Evolutionary conservation across 352 stramenopile genomes (phyloP).

Genomic region (Phytophthora capsici): DNA sequence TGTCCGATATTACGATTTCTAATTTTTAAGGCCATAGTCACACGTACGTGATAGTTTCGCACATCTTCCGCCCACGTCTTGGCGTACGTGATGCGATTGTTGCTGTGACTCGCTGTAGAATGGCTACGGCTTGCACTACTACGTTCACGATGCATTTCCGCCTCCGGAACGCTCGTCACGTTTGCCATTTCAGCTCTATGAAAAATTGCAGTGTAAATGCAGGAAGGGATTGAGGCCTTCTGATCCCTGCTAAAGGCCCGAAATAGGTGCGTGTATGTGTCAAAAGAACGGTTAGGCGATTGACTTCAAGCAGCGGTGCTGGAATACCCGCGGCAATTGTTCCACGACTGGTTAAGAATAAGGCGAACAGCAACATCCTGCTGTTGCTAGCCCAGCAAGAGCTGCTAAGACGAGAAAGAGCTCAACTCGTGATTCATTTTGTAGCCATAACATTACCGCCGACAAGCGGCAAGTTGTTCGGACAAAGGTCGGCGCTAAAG

Average conservation of each 20-base stretch:
- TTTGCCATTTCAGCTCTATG: slow-evolving; percentile 17
- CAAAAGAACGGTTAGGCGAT: background rate
- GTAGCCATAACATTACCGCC: slow-evolving; percentile 13
- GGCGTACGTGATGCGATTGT: slow-evolving; percentile 37
- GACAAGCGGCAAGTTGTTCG: slow-evolving; percentile 18
- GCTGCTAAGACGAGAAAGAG: no score
- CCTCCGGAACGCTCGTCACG: background rate
- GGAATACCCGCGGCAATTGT: slow-evolving; percentile 15
- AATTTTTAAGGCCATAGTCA: background rate
- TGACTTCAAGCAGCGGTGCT: slow-evolving; percentile 5
- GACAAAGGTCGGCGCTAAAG: slow-evolving; percentile 9
- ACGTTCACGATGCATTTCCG: slow-evolving; percentile 5
- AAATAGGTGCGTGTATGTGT: slow-evolving; percentile 28
- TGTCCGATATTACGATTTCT: slow-evolving; percentile 3
- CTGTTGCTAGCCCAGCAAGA: no score
- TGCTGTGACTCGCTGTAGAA: slow-evolving; percentile 4
- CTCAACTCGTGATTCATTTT: background rate
- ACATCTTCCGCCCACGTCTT: slow-evolving; percentile 65
- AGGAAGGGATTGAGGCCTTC: no score
- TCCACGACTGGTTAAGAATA: slow-evolving; percentile 4
- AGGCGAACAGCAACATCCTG: no score
- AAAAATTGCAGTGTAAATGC: slow-evolving; percentile 19
- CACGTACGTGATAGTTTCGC: slow-evolving; percentile 61
- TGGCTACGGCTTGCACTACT: slow-evolving; percentile 3
- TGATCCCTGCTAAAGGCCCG: slow-evolving; percentile 11